Evolutionary conservation across 352 stramenopile species (phyloP).

Genomic region (Lagenidium giganteum): DNA sequence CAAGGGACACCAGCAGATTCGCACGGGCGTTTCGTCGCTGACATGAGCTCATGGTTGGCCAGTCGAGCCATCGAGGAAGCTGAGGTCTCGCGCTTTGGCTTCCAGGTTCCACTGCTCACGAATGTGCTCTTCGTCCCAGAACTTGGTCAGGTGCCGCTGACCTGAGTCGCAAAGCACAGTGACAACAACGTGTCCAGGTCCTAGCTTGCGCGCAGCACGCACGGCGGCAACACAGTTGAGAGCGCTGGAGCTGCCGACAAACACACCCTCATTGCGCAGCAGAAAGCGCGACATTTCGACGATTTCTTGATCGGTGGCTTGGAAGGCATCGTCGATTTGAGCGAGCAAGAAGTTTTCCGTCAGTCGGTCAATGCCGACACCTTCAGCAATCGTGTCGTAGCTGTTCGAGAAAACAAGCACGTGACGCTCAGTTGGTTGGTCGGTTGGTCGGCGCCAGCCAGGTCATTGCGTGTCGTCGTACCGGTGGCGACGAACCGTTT

Average conservation of each 20-base stretch:
- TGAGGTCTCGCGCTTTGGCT: slow-evolving; percentile 43
- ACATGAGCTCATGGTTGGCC: slow-evolving; percentile 71
- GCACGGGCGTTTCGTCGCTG: no score
- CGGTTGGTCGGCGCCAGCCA: not conserved
- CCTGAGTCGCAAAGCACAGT: slow-evolving; percentile 88
- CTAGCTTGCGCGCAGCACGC: slow-evolving; percentile 64
- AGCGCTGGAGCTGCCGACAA: slow-evolving; percentile 89
- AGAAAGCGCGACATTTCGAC: slow-evolving; percentile 98
- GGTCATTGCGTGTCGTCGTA: slow-evolving; percentile 8
- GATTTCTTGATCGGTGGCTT: slow-evolving; percentile 93
- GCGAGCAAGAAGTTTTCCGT: slow-evolving; percentile 95
- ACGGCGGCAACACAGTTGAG: slow-evolving; percentile 85
- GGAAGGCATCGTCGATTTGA: slow-evolving; percentile 84
- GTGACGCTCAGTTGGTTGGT: not conserved
- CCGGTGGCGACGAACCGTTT: slow-evolving; percentile 88
- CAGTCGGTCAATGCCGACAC: slow-evolving; percentile 96
- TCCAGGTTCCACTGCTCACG: slow-evolving; percentile 60
- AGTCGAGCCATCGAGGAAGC: slow-evolving; percentile 65
- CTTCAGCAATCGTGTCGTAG: slow-evolving; percentile 98
- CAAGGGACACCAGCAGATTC: no score
- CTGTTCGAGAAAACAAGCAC: slow-evolving; percentile 25
- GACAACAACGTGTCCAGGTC: slow-evolving; percentile 76
- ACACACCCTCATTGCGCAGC: slow-evolving; percentile 93
- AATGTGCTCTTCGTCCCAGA: slow-evolving; percentile 81
- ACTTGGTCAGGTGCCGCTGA: slow-evolving; percentile 86